Base-by-base conservation (phyloP, 2,329 filamentous ascomycete genomes). In the Cordyceps militaris region DNA sequence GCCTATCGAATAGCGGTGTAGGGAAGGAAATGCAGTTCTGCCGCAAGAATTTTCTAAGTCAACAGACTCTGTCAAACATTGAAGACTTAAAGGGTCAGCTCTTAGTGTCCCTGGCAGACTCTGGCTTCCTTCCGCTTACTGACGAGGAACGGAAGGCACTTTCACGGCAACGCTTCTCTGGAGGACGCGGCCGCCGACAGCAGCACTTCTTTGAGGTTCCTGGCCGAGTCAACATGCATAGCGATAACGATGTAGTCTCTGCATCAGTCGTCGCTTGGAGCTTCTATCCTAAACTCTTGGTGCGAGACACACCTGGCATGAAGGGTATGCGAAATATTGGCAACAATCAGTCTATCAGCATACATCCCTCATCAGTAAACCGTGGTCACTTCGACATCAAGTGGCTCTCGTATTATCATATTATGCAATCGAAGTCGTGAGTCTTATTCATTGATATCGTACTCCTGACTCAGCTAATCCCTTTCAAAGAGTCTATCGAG, bases 61-160 rank as follows among this genome's bases (percentile, higher is more conserved):
- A 87, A n/a, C 91, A 95, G 69, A 94, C 90, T 3, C 79, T 99
- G 4, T 79, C 85, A 48, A 96, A 94, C 62, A 96, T 99, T 62
- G 94, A 99, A 70, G 94, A 99, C 65, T 80, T 97, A 55, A 99
- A 97, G 72, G 88, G 89, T 7, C 94, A 99, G 66, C 82, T 99
- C 0, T 78, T 97, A 1, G 86, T 89, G 2, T 88, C 90, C 0
- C 79, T 99, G 1, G 88, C 87, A 7, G 94, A 97, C 65, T 89
- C 91, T 0, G 90, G 91, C 0, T 88, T 97, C 62, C 74, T 97
- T 6, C 82, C 81, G 11, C 77, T 97, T 2, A 88, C 88, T 0
- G 77, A 84, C 0, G 83, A 87, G 2, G 91, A 97, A 69, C 83
- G 88, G 47, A 77, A 80, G 34, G 76, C 81, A 1, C 78, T 97